A percentile compares a stretch with the other conserved stretches of the same genome.
phyloP scores from a whole-genome alignment of 1,284 basidiomycete genomes.

The Trichosporon ovoides region DNA sequence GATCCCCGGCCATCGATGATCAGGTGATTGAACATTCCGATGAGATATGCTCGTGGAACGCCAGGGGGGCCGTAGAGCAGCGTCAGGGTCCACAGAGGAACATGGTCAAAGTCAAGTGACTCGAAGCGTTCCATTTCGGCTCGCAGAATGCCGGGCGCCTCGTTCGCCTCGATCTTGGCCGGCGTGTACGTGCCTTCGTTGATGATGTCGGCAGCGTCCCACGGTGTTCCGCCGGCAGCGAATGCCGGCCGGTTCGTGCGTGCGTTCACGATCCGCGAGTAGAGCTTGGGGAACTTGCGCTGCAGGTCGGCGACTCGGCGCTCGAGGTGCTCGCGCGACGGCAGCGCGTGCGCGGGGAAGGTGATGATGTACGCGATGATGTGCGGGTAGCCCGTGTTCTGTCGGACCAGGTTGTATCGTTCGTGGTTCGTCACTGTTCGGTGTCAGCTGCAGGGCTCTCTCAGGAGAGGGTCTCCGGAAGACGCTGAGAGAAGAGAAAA shows the following conservation, averaged over 20 bases:
- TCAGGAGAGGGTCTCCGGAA: background rate
- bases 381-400: conserved; percentile 8
- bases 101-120: conserved; percentile 5
- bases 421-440: conserved; percentile 6
- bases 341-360: conserved; percentile 6
- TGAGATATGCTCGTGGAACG: conserved; percentile 7
- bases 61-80: background rate
- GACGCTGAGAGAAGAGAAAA: background rate
- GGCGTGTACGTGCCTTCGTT: conserved; percentile 2
- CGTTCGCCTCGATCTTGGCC: background rate
- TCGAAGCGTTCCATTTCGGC: conserved; percentile 5
- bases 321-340: background rate
- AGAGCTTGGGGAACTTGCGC: conserved; percentile 9
- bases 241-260: background rate
- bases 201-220: conserved; percentile 14
- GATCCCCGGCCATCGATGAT: conserved; percentile 10
- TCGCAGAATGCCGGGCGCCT: background rate
- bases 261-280: background rate
- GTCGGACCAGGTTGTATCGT: conserved; percentile 6
- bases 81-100: conserved; percentile 15
- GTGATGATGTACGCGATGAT: conserved; percentile 7
- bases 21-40: conserved; percentile 7
- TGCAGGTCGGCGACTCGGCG: conserved; percentile 8
- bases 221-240: background rate
- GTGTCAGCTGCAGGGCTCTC: background rate